Conservation (phyloP, 108 stramenopile species). For the Cyclotella choctawhatcheeana region DNA sequence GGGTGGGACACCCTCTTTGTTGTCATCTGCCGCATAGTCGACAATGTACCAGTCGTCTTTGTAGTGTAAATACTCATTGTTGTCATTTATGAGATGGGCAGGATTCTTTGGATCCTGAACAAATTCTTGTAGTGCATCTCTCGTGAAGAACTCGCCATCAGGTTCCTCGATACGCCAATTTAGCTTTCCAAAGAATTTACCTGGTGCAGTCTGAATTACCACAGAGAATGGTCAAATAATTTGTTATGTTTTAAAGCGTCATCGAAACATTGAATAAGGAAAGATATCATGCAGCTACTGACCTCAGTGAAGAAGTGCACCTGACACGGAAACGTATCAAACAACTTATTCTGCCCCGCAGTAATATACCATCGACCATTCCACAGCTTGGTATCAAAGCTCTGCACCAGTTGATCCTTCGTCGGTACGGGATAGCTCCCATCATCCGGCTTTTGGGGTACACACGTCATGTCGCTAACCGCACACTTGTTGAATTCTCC, state of each 20-base stretch:
- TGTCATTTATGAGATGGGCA: constrained; percentile 92
- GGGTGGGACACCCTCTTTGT: constrained; percentile 73
- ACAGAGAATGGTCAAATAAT: too few species aligned
- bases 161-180: constrained; percentile 96
- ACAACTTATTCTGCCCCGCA: constrained; percentile 92
- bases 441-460: constrained; percentile 90
- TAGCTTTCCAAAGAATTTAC: constrained; percentile 88
- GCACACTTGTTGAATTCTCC: constrained; percentile 98
- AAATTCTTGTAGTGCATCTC: constrained; percentile 91
- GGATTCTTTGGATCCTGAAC: constrained; percentile 88
- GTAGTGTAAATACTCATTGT: constrained; percentile 98
- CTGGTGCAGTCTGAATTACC: constrained; percentile 80
- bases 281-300: too few species aligned
- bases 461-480: constrained; percentile 90
- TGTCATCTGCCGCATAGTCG: constrained; percentile 85
- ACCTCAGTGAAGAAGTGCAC: constrained; percentile 97
- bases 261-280: too few species aligned
- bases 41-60: constrained; percentile 97
- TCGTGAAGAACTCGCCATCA: constrained; percentile 96
- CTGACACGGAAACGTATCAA: constrained; percentile 97
- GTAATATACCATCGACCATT: constrained; percentile 94
- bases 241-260: too few species aligned
- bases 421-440: constrained; percentile 88
- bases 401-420: constrained; percentile 60
- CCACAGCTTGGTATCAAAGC: constrained; percentile 88